phyloP scores from a whole-genome alignment of 1,284 basidiomycete species.

The Porodaedalea pini region DNA sequence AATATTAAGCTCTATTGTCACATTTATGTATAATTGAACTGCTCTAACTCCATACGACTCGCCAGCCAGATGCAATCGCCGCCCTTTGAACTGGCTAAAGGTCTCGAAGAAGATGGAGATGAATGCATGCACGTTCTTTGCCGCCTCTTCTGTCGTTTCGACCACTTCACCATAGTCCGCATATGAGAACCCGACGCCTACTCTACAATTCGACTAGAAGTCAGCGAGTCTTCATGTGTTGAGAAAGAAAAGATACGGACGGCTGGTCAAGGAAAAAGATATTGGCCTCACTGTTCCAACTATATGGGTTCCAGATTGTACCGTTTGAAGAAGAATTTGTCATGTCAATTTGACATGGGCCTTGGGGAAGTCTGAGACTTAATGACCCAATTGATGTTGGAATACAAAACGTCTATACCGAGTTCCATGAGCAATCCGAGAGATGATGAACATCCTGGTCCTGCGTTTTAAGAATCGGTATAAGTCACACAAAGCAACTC shows the following conservation, averaged over 20 bases:
- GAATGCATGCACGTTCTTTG: constrained; percentile 68
- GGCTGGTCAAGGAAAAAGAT: constrained; percentile 73
- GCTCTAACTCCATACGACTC: constrained; percentile 59
- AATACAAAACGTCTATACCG: constrained; percentile 35
- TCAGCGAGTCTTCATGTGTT: background rate
- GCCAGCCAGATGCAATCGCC: constrained; percentile 65
- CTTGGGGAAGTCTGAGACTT: constrained; percentile 5
- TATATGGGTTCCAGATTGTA: constrained; percentile 58
- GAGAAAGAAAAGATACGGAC: constrained; percentile 8
- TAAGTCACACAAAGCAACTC: background rate
- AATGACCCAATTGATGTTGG: background rate
- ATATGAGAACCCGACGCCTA: constrained; percentile 69
- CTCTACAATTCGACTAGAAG: constrained; percentile 35
- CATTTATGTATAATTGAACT: background rate
- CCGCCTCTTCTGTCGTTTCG: constrained; percentile 68
- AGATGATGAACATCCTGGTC: constrained; percentile 62
- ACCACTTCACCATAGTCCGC: constrained; percentile 53
- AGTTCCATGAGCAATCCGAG: constrained; percentile 67
- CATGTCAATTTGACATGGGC: constrained; percentile 25
- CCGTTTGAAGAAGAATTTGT: constrained; percentile 33
- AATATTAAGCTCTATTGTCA: background rate
- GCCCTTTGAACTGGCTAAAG: constrained; percentile 62
- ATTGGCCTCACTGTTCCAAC: constrained; percentile 64
- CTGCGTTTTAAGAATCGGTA: constrained; percentile 30
- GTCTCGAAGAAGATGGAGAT: constrained; percentile 73